Conservation (phyloP, 768 basidiomycete species). For the Cystobasidium ongulense region DNA sequence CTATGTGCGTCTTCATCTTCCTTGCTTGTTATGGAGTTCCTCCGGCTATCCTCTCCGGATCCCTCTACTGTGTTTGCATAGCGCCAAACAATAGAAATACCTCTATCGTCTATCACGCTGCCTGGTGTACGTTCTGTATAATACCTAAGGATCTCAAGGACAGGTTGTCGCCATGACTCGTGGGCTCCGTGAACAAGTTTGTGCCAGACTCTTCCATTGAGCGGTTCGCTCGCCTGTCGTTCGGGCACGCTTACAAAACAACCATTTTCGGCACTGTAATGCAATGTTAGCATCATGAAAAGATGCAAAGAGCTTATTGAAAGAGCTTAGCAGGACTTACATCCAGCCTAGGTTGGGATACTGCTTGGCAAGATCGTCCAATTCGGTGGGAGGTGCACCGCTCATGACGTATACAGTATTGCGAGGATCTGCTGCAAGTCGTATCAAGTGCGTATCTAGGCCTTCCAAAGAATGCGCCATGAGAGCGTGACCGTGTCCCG, state of each 20-base stretch:
- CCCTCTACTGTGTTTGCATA: conserved; percentile 59
- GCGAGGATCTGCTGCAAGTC: conserved; percentile 64
- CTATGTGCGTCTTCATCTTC: background rate
- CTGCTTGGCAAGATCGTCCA: conserved; percentile 58
- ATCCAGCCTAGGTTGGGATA: conserved; percentile 68
- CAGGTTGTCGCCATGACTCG: conserved; percentile 69
- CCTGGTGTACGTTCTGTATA: conserved; percentile 83
- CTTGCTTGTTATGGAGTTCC: background rate
- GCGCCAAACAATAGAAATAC: conserved; percentile 73
- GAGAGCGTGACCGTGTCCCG: conserved; percentile 89
- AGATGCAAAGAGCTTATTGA: conserved; percentile 3
- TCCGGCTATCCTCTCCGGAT: conserved; percentile 5
- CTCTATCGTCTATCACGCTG: conserved; percentile 72
- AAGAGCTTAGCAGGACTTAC: conserved; percentile 48
- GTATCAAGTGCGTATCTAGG: conserved; percentile 59
- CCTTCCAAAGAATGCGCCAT: conserved; percentile 72
- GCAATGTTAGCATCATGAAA: background rate
- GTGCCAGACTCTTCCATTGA: conserved; percentile 55
- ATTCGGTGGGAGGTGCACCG: conserved; percentile 48
- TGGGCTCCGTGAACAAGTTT: conserved; percentile 72
- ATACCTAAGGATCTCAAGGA: conserved; percentile 73
- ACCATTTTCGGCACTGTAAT: conserved; percentile 68
- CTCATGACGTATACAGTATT: conserved; percentile 88
- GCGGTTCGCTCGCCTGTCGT: background rate
- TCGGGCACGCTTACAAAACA: conserved; percentile 65